Base-by-base conservation (phyloP, 352 stramenopile genomes). In the Discostella stelligera region DNA sequence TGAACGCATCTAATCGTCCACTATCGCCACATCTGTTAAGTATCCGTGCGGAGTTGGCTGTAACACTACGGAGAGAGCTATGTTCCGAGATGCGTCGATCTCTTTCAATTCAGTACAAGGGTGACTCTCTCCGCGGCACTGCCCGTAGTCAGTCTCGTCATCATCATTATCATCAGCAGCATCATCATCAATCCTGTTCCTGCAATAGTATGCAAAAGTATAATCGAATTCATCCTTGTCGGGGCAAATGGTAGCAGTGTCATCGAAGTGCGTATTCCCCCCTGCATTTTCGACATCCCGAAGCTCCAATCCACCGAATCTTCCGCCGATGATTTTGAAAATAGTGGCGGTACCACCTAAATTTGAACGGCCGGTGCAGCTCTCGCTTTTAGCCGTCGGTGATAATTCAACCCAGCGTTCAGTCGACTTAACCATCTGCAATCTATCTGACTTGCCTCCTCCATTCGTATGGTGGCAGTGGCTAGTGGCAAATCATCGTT, bases 191-290 rank as follows among this genome's bases (percentile, higher is more conserved):
- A 27, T 58, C 50, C 3, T 14, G 14, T 25, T n/a, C 18, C 20
- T 4, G 20, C 21, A 20, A 55, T 55, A 20, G 21, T 41, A 60
- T 16, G 58, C 32, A 23, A 25, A 52, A 4, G 18, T 3, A 55
- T 66, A 66, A 37, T 66, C 59, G 14, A 66, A 66, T 18, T 53
- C 37, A 55, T 66, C 39, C 59, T 54, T 66, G 18, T 53, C 37
- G 18, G 59, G 59, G 41, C 59, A 66, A 23, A 66, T 55, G 2
- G 59, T 66, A 16, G 59, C 53, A 21, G n/a, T 54, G 30, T 66
- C 59, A 41, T 66, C 59, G 14, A 52, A 52, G 13, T 30, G 14
- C n/a, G 16, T 41, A 55, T 32, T 32, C 3, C 59, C 39, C n/a
- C 37, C 39, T 9, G 59, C 59, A 66, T 66, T 66, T 20, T 66